Evolutionary conservation across 768 basidiomycete species (phyloP), one percentile per base, ranked within the genome.

Genomic region (Lactifluus piperatus): DNA sequence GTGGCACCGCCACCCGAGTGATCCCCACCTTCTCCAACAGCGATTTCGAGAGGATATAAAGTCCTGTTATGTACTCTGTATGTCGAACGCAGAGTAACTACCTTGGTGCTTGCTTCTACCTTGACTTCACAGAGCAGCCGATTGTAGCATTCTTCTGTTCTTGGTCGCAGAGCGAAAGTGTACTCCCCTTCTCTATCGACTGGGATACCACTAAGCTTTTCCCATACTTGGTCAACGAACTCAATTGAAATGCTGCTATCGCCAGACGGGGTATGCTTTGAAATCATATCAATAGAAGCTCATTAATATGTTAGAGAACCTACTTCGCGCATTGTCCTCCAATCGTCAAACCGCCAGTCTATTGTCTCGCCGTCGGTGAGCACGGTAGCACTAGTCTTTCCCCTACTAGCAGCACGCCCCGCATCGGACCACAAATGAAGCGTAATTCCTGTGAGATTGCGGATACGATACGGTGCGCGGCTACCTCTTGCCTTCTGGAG

Each of bases 311-410:
- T 36, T 22, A 30, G 41, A 24, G 13, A 7, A 55, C 77, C 60
- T 68, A 92, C 94, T 76, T 99, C 97, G 68, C 97, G 84, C 76
- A 90, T 85, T 4, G 86, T 87, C 69, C 86, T 87, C 88, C 92
- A 93, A 67, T 98, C 94, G 68, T 97, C 94, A 67, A 98, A 97
- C 56, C 97, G 79, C 97, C 97, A 98, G 57, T 97, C 94, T 4
- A 91, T 75, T 8, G 78, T 83, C 66, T 90, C 79, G 37, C 88
- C 86, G 63, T 92, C 81, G 20, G 81, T 74, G 37, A 99, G 73
- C 65, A 84, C 81, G 44, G 83, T 76, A 30, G 78, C 74, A 30
- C 76, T 75, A 3, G 74, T 69, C 57, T 82, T 80, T 47, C 78
- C 79, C 14, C 73, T 69, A 54, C 72, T 74, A 26, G 70, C 64